Evolutionary conservation across 768 basidiomycete species (phyloP).

Genomic region (Kwoniella heveanensis): DNA sequence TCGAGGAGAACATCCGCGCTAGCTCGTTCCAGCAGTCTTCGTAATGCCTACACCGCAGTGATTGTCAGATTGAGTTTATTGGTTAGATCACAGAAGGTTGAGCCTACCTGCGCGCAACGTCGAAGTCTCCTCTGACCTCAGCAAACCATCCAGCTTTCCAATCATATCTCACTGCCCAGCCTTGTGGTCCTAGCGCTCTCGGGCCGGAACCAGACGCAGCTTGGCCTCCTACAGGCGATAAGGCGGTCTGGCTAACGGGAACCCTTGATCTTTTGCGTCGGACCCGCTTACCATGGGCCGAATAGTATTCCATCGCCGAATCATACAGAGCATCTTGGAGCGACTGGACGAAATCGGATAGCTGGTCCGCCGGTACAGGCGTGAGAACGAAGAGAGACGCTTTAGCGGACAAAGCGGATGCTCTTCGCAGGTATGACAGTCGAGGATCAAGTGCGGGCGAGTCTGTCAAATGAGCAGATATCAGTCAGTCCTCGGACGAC

Average conservation of each 20-base stretch:
- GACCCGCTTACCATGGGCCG: constrained; percentile 86
- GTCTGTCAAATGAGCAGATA: constrained; percentile 60
- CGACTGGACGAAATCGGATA: constrained; percentile 75
- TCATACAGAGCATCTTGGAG: constrained; percentile 87
- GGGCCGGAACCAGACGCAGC: constrained; percentile 30
- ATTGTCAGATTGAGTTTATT: background rate
- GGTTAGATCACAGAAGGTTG: background rate
- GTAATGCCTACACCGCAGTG: constrained; percentile 75
- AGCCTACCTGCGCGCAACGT: constrained; percentile 84
- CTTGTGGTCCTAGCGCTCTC: constrained; percentile 74
- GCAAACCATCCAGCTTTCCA: constrained; percentile 98
- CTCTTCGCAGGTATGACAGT: constrained; percentile 80
- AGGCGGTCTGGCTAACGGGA: constrained; percentile 60
- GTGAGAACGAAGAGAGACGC: constrained; percentile 93
- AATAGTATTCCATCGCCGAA: constrained; percentile 89
- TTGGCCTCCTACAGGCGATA: background rate
- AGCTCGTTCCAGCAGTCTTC: constrained; percentile 87
- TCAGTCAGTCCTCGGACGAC: constrained; percentile 4
- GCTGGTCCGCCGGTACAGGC: constrained; percentile 81
- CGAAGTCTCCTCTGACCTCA: constrained; percentile 88
- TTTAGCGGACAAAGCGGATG: constrained; percentile 84
- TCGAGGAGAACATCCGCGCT: constrained; percentile 84
- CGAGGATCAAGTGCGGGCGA: constrained; percentile 80
- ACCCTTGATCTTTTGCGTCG: constrained; percentile 78
- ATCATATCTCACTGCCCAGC: constrained; percentile 95